Evolutionary conservation across 2,329 filamentous ascomycete species (phyloP), one percentile per base, ranked within the genome.

Genomic region (Orbilia oligospora): DNA sequence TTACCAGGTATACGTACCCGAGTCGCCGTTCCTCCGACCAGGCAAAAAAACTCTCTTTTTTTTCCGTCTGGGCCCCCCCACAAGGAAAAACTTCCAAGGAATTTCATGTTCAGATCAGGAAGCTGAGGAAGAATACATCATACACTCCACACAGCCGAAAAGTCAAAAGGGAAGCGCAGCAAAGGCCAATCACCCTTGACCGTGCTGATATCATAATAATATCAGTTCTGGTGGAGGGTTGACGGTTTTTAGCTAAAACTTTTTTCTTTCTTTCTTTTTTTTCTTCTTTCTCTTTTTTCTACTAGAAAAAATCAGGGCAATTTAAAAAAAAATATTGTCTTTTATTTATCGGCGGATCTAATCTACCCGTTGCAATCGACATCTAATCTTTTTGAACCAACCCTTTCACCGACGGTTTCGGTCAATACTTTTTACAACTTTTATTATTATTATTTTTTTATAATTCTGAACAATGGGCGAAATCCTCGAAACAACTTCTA

Each of bases 401-500:
- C 18, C 1, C 14, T 20, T 12, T 24, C 24, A 30, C 27, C 27
- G 6, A 30, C 27, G 6, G 27, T 30, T 30, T n/a, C n/a, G n/a
- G n/a, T n/a, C n/a, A n/a, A n/a, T n/a, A n/a, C n/a, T n/a, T n/a
- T n/a, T 6, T 3, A 30, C 27, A 18, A n/a, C 30, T 6, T 20
- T 22, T 22, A 14, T 4, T 27, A 14, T 20, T 30, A 30, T 30
- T 30, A 44, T 18, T 14, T 16, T 16, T n/a, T 2, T 3, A 0
- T 10, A 16, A 22, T 18, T 4, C 9, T 33, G 6, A 41, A 55
- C 69, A 66, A 73, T 73, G 70, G 70, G 48, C 61, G 70, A 73
- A 22, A 44, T 73, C 24, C 18, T 73, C 27, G 56, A 66, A 30
- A 61, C 75, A 70, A 24, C 67, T 71, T 38, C 77, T 80, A 44